Base-by-base conservation (phyloP, 805 yeast species). In the Ogataea kodamae region DNA sequence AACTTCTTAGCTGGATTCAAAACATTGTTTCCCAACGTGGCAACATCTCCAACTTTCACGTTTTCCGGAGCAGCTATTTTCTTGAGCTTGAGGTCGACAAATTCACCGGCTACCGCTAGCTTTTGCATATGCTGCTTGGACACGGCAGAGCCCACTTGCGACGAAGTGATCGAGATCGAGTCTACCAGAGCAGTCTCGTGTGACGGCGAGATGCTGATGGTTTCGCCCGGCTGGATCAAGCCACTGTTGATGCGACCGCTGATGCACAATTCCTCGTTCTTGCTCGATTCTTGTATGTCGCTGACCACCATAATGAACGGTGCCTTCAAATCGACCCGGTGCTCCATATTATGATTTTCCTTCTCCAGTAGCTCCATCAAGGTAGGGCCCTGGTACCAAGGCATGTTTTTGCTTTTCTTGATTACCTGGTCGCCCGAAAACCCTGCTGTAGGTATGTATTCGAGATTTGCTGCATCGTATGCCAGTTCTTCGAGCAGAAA, bases 211-310 rank as follows among this genome's bases (percentile, higher is more conserved):
- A 74, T 60, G 3, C 67, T 53, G 6, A 83, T 63, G 0, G 80
- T 66, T 50, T 86, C 87, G 15, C 89, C 92, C 1, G 74, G 70
- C 57, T 82, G 86, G 21, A 85, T 65, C 5, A 66, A 54, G 2
- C 96, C 96, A 9, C 78, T 62, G 31, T 74, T 70, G 1, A 85
- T 66, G 36, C 86, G 69, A 2, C 95, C 96, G 19, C 70, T 59
- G 6, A 84, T 59, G 1, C 68, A 59, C 18, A 81, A 60, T 40
- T 74, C 72, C 14, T 72, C 69, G 5, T 67, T 62, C 19, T 65
- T 73, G 28, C 32, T 38, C 8, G 72, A 63, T 10, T 74, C 70
- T 42, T 62, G 67, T 0, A 80, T 71, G 47, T 88, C 95, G 37
- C 77, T 68, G 4, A 82, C 70, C 1, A 81, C 70, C 52, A 86